Percentiles rank a stretch among this genome's conserved stretches.
These are phyloP conservation scores for Trypanosoma brucei DNA, from an alignment of 208 protist genomes.

Conservation along the genomic window DNA sequence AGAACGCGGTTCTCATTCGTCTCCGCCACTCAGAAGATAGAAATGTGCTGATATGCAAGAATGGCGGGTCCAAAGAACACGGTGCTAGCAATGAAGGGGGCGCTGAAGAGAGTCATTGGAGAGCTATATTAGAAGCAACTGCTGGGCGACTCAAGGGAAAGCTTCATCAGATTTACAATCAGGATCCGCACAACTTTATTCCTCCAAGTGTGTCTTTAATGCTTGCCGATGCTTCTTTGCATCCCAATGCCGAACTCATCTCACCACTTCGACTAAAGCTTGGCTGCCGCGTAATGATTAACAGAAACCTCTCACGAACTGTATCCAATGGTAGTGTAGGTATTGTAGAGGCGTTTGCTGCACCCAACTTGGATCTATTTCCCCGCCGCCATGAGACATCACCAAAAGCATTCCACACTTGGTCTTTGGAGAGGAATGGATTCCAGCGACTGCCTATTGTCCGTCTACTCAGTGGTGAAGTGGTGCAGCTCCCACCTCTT, in stretches of 20 bases:
- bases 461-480: conserved; percentile 64
- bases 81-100: not conserved
- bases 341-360: conserved; percentile 78
- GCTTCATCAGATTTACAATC: conserved; percentile 36
- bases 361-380: conserved; percentile 60
- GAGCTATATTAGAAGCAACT: conserved; percentile 29
- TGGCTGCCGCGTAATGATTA: conserved; percentile 87
- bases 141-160: conserved; percentile 36
- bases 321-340: conserved; percentile 88
- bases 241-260: conserved; percentile 46
- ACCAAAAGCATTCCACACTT: conserved; percentile 19
- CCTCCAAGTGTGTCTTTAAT: conserved; percentile 64
- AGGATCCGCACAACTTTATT: conserved; percentile 46
- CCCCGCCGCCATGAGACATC: conserved; percentile 37
- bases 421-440: conserved; percentile 22
- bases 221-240: conserved; percentile 52
- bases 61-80: not conserved
- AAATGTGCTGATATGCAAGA: not conserved
- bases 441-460: conserved; percentile 79
- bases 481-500: conserved; percentile 77
- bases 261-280: conserved; percentile 77
- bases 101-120: conserved; percentile 32
- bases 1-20: conserved; percentile 33
- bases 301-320: conserved; percentile 80
- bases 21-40: conserved; percentile 35